These are phyloP conservation scores for Sordaria brevicollis DNA, from an alignment of 495 filamentous ascomycete species.

Conservation along the genomic window DNA sequence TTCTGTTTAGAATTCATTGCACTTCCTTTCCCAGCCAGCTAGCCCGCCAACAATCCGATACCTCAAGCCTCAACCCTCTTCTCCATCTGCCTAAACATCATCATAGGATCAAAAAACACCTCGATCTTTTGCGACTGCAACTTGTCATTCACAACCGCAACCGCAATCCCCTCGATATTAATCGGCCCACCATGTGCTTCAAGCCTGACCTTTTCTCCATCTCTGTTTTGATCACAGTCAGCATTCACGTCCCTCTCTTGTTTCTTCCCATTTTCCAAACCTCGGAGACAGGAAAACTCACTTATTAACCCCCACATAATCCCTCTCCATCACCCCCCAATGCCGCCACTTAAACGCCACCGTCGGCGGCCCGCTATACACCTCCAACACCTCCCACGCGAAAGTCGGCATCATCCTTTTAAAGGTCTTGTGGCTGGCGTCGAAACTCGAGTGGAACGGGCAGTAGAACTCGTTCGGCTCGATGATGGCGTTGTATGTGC, in stretches of 20 bases:
- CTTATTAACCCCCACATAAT: conserved; percentile 53
- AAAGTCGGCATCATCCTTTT: conserved; percentile 63
- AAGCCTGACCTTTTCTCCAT: conserved; percentile 48
- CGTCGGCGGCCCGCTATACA: conserved; percentile 49
- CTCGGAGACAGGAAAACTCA: conserved; percentile 16
- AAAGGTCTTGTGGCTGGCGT: conserved; percentile 53
- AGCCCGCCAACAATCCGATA: too few relatives aligned
- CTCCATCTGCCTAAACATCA: conserved; percentile 57
- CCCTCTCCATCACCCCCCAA: conserved; percentile 54
- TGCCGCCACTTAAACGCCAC: conserved; percentile 55
- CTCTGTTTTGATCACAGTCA: conserved; percentile 21
- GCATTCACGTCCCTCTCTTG: neutral
- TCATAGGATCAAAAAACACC: conserved; percentile 53
- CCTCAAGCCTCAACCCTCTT: neutral
- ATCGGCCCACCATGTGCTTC: conserved; percentile 42
- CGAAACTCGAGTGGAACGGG: conserved; percentile 46
- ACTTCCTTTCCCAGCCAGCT: too few relatives aligned
- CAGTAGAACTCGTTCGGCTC: conserved; percentile 51
- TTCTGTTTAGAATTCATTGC: too few relatives aligned
- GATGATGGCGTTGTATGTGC: conserved; percentile 60
- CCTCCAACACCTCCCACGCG: conserved; percentile 59
- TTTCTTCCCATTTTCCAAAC: neutral
- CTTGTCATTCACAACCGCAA: conserved; percentile 49
- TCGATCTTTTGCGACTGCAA: conserved; percentile 46
- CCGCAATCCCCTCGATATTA: conserved; percentile 42